Evolutionary conservation across 768 basidiomycete genomes (phyloP).

Genomic region (Pisolithus orientalis): DNA sequence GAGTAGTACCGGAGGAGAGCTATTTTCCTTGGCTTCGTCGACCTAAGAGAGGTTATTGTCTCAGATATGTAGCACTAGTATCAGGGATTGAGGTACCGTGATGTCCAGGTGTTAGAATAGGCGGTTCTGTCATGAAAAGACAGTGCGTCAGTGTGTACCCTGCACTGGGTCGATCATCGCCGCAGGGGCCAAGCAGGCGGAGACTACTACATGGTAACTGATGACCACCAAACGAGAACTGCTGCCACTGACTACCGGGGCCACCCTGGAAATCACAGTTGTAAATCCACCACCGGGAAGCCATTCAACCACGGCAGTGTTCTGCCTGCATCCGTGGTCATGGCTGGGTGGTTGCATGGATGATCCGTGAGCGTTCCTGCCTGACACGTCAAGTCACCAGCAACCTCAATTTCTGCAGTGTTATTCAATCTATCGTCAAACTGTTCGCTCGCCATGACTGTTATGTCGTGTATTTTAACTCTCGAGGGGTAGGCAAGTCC

Average conservation of each 20-base stretch:
- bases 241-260: conserved; percentile 30
- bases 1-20: too few species aligned
- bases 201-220: background rate
- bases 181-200: background rate
- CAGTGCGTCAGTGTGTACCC: background rate
- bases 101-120: background rate
- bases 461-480: conserved; percentile 67
- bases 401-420: conserved; percentile 5
- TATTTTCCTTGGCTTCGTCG: too few species aligned
- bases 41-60: too few species aligned
- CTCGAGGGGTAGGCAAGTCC: conserved; percentile 71
- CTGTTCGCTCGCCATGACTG: conserved; percentile 41
- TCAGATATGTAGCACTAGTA: too few species aligned
- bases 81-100: background rate
- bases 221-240: conserved; percentile 5
- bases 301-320: conserved; percentile 41
- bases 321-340: conserved; percentile 85
- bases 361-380: conserved; percentile 54
- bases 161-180: too few species aligned
- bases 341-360: conserved; percentile 73
- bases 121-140: background rate
- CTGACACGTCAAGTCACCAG: background rate
- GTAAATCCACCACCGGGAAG: conserved; percentile 20
- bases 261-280: conserved; percentile 38
- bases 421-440: conserved; percentile 40